phyloP scores from a whole-genome alignment of 2,329 filamentous ascomycete species.

The Dactylellina haptotyla region DNA sequence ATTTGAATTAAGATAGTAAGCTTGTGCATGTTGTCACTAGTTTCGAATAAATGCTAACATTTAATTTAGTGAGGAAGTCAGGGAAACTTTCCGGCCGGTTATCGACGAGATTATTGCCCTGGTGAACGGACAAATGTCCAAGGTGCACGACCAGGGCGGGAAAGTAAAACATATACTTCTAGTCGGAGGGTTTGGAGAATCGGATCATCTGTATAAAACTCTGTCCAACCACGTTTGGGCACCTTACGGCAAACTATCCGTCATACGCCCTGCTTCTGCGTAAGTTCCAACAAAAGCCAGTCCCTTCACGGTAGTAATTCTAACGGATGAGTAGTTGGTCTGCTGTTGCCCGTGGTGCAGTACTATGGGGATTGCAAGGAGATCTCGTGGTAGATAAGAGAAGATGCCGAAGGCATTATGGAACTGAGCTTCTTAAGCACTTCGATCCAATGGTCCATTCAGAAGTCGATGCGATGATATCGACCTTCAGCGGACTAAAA shows the following conservation, averaged over 20 bases:
- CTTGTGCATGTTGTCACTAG: neutral
- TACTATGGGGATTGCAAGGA: conserved; percentile 50
- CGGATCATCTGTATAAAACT: conserved; percentile 41
- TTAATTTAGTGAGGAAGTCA: conserved; percentile 43
- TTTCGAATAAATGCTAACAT: neutral
- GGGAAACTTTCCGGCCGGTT: conserved; percentile 44
- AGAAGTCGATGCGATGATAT: conserved; percentile 52
- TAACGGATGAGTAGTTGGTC: conserved; percentile 20
- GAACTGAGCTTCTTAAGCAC: conserved; percentile 51
- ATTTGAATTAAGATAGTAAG: conserved; percentile 47
- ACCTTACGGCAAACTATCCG: conserved; percentile 25
- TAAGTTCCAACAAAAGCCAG: conserved; percentile 13
- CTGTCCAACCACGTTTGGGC: conserved; percentile 34
- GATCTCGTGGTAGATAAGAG: conserved; percentile 50
- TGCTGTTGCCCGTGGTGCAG: conserved; percentile 46
- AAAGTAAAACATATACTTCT: conserved; percentile 47
- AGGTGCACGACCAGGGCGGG: conserved; percentile 44
- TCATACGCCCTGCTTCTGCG: conserved; percentile 43
- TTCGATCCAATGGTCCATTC: conserved; percentile 50
- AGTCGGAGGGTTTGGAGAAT: conserved; percentile 50
- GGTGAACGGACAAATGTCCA: conserved; percentile 36
- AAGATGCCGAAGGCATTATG: conserved; percentile 50
- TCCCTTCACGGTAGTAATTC: neutral
- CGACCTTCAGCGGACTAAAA: conserved; percentile 51
- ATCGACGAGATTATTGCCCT: conserved; percentile 39